Conservation (phyloP, 768 basidiomycete genomes). For the Psilocybe cubensis region DNA sequence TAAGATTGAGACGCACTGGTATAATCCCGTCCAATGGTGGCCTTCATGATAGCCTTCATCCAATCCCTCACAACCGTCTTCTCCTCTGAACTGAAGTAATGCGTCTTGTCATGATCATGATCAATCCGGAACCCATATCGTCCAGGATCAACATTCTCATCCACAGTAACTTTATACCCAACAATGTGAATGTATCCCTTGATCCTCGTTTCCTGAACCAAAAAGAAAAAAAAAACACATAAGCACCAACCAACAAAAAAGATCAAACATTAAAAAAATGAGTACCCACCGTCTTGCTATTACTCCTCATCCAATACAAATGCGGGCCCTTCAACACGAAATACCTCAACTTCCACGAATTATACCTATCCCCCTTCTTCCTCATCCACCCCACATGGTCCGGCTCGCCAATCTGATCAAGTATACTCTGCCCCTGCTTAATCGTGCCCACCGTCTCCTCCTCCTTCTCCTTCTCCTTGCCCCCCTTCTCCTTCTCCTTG, state of each 20-base stretch:
- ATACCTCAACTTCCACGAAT: constrained; percentile 89
- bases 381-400: constrained; percentile 95
- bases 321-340: constrained; percentile 93
- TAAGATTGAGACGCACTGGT: constrained; percentile 64
- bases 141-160: constrained; percentile 91
- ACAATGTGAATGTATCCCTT: constrained; percentile 94
- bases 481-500: no score
- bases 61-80: constrained; percentile 87
- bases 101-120: constrained; percentile 84
- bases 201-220: constrained; percentile 85
- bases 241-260: not conserved
- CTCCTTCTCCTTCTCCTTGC: no score
- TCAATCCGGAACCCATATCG: constrained; percentile 95
- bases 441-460: constrained; percentile 35
- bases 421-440: constrained; percentile 70
- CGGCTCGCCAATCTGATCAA: constrained; percentile 89
- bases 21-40: constrained; percentile 94
- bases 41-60: constrained; percentile 99
- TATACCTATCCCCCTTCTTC: constrained; percentile 94
- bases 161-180: constrained; percentile 92
- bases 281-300: constrained; percentile 58
- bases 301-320: constrained; percentile 84
- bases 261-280: constrained; percentile 15
- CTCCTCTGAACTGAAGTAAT: constrained; percentile 93
- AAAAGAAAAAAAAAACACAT: not conserved